Percentiles rank a stretch among this genome's conserved stretches.
Conservation (phyloP, 805 yeast species). For the Wickerhamiella sergipiensis region DNA sequence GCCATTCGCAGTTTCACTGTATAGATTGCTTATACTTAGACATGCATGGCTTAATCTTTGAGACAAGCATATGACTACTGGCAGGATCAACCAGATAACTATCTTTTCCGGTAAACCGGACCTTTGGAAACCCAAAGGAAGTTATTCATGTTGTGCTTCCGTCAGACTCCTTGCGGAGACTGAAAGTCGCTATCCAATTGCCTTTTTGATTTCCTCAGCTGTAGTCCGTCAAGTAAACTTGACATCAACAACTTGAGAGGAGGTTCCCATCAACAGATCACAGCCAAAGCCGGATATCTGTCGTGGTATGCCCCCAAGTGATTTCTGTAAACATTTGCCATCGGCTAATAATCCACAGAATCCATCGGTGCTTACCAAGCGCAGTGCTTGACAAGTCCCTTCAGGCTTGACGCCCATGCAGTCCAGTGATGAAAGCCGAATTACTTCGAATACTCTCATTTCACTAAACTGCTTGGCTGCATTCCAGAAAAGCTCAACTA, state of each 20-base stretch:
- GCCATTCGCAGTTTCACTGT: slow-evolving; percentile 40
- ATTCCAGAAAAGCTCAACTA: background rate
- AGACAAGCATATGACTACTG: slow-evolving; percentile 39
- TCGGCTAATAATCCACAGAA: slow-evolving; percentile 22
- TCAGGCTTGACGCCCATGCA: background rate
- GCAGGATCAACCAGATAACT: slow-evolving; percentile 39
- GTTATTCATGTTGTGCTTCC: slow-evolving; percentile 1
- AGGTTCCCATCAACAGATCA: slow-evolving; percentile 14
- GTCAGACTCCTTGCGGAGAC: no score
- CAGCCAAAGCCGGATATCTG: slow-evolving; percentile 15
- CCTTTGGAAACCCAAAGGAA: slow-evolving; percentile 4
- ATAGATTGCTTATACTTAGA: slow-evolving; percentile 35
- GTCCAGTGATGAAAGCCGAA: background rate
- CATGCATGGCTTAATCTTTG: slow-evolving; percentile 39
- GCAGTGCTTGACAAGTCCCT: background rate
- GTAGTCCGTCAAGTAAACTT: slow-evolving; percentile 9
- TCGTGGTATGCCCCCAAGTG: slow-evolving; percentile 12
- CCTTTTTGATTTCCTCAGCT: slow-evolving; percentile 17
- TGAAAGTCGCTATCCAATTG: slow-evolving; percentile 12
- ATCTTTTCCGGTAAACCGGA: slow-evolving; percentile 8
- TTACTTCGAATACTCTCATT: background rate
- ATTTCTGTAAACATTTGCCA: slow-evolving; percentile 19
- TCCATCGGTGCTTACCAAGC: slow-evolving; percentile 11
- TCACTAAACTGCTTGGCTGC: background rate
- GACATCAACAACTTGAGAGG: slow-evolving; percentile 13